These are phyloP conservation scores for Samsoniella hepiali DNA, from an alignment of 2,329 filamentous ascomycete genomes.

Conservation along the genomic window DNA sequence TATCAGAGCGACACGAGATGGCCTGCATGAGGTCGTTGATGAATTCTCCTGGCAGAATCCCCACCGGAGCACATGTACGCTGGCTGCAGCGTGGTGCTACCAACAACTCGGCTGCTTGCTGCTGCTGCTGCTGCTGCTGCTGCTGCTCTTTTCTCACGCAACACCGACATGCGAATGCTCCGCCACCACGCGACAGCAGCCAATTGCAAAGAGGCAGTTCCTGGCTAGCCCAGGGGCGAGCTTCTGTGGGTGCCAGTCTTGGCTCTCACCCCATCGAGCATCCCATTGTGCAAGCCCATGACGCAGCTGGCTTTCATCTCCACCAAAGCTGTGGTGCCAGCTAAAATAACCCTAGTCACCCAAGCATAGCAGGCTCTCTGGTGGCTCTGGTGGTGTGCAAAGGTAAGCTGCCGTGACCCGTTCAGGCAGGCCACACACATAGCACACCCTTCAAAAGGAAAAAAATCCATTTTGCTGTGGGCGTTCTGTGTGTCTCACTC, in stretches of 20 bases:
- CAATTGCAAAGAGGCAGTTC: slow-evolving; percentile 10
- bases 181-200: slow-evolving; percentile 14
- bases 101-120: background rate
- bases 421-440: background rate
- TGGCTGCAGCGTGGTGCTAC: background rate
- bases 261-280: background rate
- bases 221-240: slow-evolving; percentile 16
- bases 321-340: background rate
- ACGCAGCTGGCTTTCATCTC: slow-evolving; percentile 1
- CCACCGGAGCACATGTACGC: background rate
- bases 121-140: background rate
- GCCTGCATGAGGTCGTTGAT: background rate
- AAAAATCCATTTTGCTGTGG: background rate
- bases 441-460: background rate
- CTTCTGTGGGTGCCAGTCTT: background rate
- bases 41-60: background rate
- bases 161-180: slow-evolving; percentile 3
- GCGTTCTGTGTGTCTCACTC: slow-evolving; percentile 1
- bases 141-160: background rate
- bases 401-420: slow-evolving; percentile 3
- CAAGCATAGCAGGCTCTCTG: background rate
- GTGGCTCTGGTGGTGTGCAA: background rate
- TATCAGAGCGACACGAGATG: background rate
- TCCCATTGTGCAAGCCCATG: slow-evolving; percentile 1
- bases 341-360: background rate